Evolutionary conservation across 179 eudicot species (phyloP).

Genomic region (Corrigiola litoralis): DNA sequence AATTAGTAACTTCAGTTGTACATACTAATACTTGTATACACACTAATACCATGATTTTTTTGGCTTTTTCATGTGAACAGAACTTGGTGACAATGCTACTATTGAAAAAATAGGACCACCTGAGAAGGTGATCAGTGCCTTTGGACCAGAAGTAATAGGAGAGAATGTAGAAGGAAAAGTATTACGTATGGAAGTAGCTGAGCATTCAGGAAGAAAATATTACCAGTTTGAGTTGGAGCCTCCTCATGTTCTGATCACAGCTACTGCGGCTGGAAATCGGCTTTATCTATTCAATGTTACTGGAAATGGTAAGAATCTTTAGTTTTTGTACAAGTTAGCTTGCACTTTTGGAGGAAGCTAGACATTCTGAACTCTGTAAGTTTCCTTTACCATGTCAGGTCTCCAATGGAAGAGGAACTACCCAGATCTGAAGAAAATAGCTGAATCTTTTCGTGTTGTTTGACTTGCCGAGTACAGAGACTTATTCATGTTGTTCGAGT

Average conservation of each 20-base stretch:
- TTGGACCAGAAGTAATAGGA: slow-evolving; percentile 95
- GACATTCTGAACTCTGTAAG: neutral
- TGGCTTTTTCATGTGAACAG: slow-evolving; percentile 29
- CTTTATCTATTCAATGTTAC: slow-evolving; percentile 78
- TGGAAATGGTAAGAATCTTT: slow-evolving; percentile 52
- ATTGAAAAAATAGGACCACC: slow-evolving; percentile 84
- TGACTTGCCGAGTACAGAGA: slow-evolving; percentile 19
- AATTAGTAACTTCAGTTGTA: neutral
- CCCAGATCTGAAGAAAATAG: slow-evolving; percentile 73
- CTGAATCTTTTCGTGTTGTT: slow-evolving; percentile 78
- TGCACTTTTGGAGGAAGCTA: neutral
- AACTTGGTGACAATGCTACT: slow-evolving; percentile 61
- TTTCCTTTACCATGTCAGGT: slow-evolving; percentile 36
- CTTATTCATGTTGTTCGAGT: no score
- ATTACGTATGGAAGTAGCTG: slow-evolving; percentile 60
- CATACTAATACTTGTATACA: neutral
- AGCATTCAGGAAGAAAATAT: slow-evolving; percentile 80
- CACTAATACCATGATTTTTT: neutral
- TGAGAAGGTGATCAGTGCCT: slow-evolving; percentile 81
- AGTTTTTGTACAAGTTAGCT: neutral
- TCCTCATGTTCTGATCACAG: slow-evolving; percentile 84
- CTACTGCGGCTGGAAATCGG: slow-evolving; percentile 97
- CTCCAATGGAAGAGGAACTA: slow-evolving; percentile 96
- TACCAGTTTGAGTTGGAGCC: slow-evolving; percentile 91
- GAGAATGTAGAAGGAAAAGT: slow-evolving; percentile 95